Evolutionary conservation across 192 early-diverging fungal species (phyloP).

Genomic region (Coemansia sp.): DNA sequence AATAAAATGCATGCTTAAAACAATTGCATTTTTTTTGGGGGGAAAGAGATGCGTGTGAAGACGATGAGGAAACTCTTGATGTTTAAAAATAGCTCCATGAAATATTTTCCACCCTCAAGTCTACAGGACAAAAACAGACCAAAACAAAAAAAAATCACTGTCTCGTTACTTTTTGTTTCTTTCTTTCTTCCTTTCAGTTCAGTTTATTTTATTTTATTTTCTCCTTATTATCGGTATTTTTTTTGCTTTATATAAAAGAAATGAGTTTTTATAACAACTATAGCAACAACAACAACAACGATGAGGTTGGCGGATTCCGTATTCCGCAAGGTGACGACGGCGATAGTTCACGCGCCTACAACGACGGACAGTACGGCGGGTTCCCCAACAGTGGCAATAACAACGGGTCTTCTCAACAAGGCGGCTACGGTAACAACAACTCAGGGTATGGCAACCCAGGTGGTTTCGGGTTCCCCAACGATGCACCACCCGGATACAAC

Average conservation of each 20-base stretch:
- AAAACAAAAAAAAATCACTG: background rate
- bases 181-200: background rate
- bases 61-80: background rate
- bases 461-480: background rate
- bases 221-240: no score
- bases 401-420: background rate
- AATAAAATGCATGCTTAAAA: no score
- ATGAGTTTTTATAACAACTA: constrained; percentile 5
- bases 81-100: no score
- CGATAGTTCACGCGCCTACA: background rate
- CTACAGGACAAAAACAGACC: background rate
- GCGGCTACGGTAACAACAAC: background rate
- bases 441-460: background rate
- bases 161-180: background rate
- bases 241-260: no score
- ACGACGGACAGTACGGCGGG: background rate
- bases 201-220: constrained; percentile 28
- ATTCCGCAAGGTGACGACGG: constrained; percentile 5
- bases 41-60: background rate
- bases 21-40: no score
- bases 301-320: constrained; percentile 13
- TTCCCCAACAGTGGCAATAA: background rate
- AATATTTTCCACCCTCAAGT: background rate
- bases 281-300: constrained; percentile 10
- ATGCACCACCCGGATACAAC: background rate